Conservation (phyloP, 192 early-diverging fungal genomes). For the Podila minutissima region DNA sequence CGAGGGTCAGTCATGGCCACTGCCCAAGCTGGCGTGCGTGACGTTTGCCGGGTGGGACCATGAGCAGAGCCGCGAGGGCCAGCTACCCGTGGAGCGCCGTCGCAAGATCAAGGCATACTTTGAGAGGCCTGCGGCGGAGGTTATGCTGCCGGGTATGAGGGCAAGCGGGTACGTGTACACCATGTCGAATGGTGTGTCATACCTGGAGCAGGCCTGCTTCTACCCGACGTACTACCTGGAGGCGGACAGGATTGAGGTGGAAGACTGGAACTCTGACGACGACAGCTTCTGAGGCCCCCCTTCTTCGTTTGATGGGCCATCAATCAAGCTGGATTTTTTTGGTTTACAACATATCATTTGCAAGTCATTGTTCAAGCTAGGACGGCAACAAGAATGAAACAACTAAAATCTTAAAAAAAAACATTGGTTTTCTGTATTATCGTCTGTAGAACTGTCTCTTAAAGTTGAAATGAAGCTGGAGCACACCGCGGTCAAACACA, state of each 20-base stretch:
- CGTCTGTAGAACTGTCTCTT: conserved; percentile 84
- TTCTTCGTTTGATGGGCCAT: neutral
- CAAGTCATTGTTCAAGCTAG: neutral
- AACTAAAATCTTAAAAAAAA: neutral
- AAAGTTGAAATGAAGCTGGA: conserved; percentile 86
- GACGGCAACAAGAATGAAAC: neutral
- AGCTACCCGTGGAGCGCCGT: conserved; percentile 9
- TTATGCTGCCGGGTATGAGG: conserved; percentile 25
- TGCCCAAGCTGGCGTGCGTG: conserved; percentile 10
- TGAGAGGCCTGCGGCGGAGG: conserved; percentile 7
- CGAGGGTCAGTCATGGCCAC: neutral
- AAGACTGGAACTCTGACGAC: conserved; percentile 7
- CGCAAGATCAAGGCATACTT: conserved; percentile 33
- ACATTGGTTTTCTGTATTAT: conserved; percentile 43
- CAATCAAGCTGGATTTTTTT: neutral
- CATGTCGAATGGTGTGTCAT: conserved; percentile 46
- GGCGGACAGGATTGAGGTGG: conserved; percentile 13
- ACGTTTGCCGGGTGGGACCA: conserved; percentile 21
- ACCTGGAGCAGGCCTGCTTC: conserved; percentile 26
- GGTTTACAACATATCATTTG: too few species aligned
- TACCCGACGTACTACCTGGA: conserved; percentile 41
- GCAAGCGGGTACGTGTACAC: conserved; percentile 18
- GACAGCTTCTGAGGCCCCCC: neutral
- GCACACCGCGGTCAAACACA: conserved; percentile 82
- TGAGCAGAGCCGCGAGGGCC: conserved; percentile 4